Percentiles rank a stretch among this genome's conserved stretches.
These are phyloP conservation scores for Rosellinia necatrix DNA, from an alignment of 2,329 filamentous ascomycete genomes.

Conservation along the genomic window DNA sequence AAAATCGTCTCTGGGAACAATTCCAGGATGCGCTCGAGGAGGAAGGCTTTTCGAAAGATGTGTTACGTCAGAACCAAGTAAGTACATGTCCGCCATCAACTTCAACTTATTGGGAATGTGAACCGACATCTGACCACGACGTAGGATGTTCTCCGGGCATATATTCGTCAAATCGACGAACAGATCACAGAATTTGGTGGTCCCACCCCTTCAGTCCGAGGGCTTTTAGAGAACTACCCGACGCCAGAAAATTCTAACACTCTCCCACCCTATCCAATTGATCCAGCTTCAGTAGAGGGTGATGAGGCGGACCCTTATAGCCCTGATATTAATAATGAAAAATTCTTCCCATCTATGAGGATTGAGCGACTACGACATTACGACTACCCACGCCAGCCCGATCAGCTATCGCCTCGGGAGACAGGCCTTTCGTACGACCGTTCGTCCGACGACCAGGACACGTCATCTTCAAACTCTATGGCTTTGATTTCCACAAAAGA, in stretches of 20 bases:
- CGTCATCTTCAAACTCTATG: constrained; percentile 42
- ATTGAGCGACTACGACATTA: constrained; percentile 45
- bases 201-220: constrained; percentile 55
- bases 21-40: constrained; percentile 62
- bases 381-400: constrained; percentile 30
- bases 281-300: constrained; percentile 28
- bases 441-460: constrained; percentile 46
- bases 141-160: constrained; percentile 63
- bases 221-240: constrained; percentile 51
- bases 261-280: constrained; percentile 36
- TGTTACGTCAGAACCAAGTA: constrained; percentile 63
- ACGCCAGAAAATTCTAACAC: constrained; percentile 40
- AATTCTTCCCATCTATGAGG: constrained; percentile 47
- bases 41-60: constrained; percentile 61
- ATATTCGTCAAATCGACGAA: constrained; percentile 64
- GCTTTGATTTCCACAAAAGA: constrained; percentile 60
- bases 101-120: neutral
- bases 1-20: constrained; percentile 61
- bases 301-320: constrained; percentile 44
- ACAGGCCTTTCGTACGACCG: constrained; percentile 43
- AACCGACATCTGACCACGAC: constrained; percentile 1
- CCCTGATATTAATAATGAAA: constrained; percentile 46
- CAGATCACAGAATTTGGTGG: constrained; percentile 49
- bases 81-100: constrained; percentile 25
- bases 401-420: constrained; percentile 29